Evolutionary conservation across 2,329 filamentous ascomycete species (phyloP), one percentile per base, ranked within the genome.

Genomic region (Epichloe coenophiala): DNA sequence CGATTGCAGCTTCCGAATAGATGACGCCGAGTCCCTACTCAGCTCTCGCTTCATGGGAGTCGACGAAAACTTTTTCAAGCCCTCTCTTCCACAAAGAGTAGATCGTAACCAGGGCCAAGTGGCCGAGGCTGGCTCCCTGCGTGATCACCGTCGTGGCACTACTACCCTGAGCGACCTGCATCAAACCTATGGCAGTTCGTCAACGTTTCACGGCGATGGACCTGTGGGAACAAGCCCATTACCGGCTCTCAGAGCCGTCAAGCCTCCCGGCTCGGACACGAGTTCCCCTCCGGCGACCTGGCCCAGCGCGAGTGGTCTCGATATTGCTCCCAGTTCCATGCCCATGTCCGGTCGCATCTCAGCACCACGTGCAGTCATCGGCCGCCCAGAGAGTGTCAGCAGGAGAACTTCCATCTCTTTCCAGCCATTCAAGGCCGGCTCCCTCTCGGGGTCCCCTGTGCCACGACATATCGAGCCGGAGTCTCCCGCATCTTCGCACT

Each of bases 341-440:
- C 78, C 78, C n/a, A 74, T 76, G 15, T 60, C 66, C 6, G 64
- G 62, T n/a, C 60, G 65, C 15, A 51, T 56, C 5, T 56, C 60
- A 13, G 51, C 63, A 23, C 53, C 60, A 21, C 64, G 68, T 27
- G 23, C 39, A n/a, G 67, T 66, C 12, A 57, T 65, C 1, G 53
- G 71, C 40, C 71, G 72, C 47, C 68, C 67, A 13, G 66, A 83
- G 19, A 74, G 86, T 42, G 72, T 76, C 45, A 75, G 75, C 49
- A 78, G 89, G 58, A 80, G 88, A 49, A 83, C 86, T 6, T 96
- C 88, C 0, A 80, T 95, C 21, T 94, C 88, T 1, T 95, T 96
- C 60, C 88, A 94, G 59, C 90, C 91, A 0, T 98, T 98, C 72
- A 98, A 98, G 67, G 88, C 90, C 13, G 91, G 91, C 11, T 94